A percentile compares a stretch with the other conserved stretches of the same genome.
Conservation (phyloP, 2,329 filamentous ascomycete species). For the Colletotrichum coccodes region DNA sequence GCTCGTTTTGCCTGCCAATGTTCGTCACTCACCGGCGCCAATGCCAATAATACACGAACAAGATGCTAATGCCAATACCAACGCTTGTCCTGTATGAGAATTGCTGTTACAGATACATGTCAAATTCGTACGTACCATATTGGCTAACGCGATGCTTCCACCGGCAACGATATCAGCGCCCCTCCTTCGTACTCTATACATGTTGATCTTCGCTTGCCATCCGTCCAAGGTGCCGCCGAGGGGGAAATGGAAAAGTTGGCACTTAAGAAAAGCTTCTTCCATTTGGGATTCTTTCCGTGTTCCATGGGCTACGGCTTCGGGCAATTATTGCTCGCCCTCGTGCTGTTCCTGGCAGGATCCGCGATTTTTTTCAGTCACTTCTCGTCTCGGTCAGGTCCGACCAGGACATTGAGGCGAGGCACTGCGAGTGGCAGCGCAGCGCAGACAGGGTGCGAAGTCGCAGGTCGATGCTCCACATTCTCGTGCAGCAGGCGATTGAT, state of each 20-base stretch:
- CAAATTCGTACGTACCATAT: slow-evolving; percentile 1
- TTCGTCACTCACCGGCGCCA: slow-evolving; percentile 11
- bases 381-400: slow-evolving; percentile 10
- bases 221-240: neutral
- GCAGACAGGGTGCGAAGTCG: slow-evolving; percentile 1
- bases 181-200: neutral
- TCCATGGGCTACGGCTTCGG: slow-evolving; percentile 4
- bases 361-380: slow-evolving; percentile 11
- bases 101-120: slow-evolving; percentile 18
- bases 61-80: slow-evolving; percentile 16
- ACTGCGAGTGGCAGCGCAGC: neutral
- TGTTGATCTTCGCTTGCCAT: neutral
- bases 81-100: neutral
- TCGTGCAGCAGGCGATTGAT: slow-evolving; percentile 13
- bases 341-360: slow-evolving; percentile 26
- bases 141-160: neutral
- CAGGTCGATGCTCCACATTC: neutral
- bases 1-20: slow-evolving; percentile 1
- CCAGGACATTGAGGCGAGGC: neutral
- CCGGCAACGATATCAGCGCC: neutral
- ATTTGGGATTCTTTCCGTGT: neutral
- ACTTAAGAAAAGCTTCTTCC: neutral
- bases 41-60: neutral
- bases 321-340: neutral
- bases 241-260: neutral